Conservation (phyloP, 2,329 filamentous ascomycete genomes). For the Penicillium freii region DNA sequence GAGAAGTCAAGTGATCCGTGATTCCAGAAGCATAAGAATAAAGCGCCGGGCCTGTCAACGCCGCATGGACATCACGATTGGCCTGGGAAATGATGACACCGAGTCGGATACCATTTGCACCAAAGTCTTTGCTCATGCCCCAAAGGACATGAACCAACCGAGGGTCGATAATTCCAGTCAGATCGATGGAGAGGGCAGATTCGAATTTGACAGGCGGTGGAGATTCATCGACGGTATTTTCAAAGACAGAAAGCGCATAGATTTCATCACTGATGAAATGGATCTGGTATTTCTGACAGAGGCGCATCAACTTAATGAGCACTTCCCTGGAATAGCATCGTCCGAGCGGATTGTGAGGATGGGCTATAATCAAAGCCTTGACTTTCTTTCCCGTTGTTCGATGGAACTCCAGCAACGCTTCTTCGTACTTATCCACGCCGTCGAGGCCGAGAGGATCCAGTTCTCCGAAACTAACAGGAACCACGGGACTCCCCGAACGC, state of each 20-base stretch:
- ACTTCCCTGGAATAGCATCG: constrained; percentile 46
- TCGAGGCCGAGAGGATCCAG: constrained; percentile 44
- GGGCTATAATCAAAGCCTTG: constrained; percentile 51
- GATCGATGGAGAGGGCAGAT: constrained; percentile 49
- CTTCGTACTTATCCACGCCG: constrained; percentile 49
- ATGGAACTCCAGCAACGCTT: constrained; percentile 39
- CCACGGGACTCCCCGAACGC: constrained; percentile 44
- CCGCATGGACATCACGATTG: constrained; percentile 42
- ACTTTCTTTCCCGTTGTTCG: constrained; percentile 41
- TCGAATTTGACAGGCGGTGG: constrained; percentile 40
- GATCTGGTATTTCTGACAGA: constrained; percentile 52
- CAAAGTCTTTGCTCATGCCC: constrained; percentile 54
- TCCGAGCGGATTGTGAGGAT: constrained; percentile 55
- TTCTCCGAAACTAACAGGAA: constrained; percentile 47
- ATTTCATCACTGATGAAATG: constrained; percentile 61
- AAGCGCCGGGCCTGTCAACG: constrained; percentile 42
- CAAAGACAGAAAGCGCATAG: constrained; percentile 55
- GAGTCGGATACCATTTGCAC: constrained; percentile 55
- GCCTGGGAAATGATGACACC: constrained; percentile 52
- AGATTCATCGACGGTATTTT: constrained; percentile 36
- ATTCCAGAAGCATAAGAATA: constrained; percentile 51
- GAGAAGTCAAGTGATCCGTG: constrained; percentile 38
- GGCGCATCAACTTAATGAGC: constrained; percentile 45
- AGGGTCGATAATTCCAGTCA: constrained; percentile 48
- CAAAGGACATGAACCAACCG: constrained; percentile 53